Evolutionary conservation across 106 monocot species (phyloP), one percentile per base, ranked within the genome.

Genomic region (Acanthochlamys bracteata): DNA sequence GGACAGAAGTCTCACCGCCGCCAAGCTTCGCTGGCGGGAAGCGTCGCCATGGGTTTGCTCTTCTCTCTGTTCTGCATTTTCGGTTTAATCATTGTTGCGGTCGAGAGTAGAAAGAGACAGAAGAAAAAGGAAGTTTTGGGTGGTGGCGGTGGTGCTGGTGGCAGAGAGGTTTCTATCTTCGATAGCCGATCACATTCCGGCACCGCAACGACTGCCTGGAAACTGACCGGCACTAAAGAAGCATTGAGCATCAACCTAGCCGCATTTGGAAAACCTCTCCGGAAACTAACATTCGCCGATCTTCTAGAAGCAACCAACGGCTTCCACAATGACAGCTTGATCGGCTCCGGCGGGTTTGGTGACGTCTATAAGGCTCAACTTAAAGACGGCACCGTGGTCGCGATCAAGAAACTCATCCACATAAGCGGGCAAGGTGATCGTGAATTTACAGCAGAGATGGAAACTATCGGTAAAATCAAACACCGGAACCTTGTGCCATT

Each of bases 391-490:
- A 78, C 52, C 59, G 73, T 82, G 6, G 93, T 94, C 7, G 93
- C 93, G 39, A 76, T 94, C 20, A 94, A 94, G 72, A 94, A 94
- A 61, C 76, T 89, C 1, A 89, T 78, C 11, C 86, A 89, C 24
- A 70, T 94, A 19, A 83, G 83, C 55, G 86, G 86, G 10, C 93
- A 94, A 65, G 93, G 93, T 14, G 93, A 94, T 43, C 70, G 84
- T 11, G 93, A 94, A 26, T 94, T 89, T 81, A 94, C 60, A 4
- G 93, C 93, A 10, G 89, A 94, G 75, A 94, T 89, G 93, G 93
- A 94, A 53, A 94, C 89, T 24, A 89, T 94, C 14, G 93, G 93
- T 0, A 84, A 74, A 76, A 80, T 94, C 76, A 89, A 86, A 63
- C 92, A 92, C 77, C 83, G 92, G 4, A 92, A 92, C 41, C 77